Evolutionary conservation across 2,329 filamentous ascomycete genomes (phyloP).

Genomic region (Fusarium sp.): DNA sequence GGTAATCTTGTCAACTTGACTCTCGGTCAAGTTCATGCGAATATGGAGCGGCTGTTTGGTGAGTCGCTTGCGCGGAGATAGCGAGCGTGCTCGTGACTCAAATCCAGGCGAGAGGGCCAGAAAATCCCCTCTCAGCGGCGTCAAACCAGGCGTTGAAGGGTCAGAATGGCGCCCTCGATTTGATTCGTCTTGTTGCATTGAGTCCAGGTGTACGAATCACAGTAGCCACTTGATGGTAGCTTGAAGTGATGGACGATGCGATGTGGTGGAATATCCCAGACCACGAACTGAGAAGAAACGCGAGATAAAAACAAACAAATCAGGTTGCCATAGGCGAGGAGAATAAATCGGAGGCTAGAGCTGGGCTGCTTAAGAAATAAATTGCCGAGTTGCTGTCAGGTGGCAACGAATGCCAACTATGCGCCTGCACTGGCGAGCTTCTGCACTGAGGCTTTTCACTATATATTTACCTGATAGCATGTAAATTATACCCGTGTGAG

Average conservation of each 20-base stretch:
- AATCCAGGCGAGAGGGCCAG: slow-evolving; percentile 52
- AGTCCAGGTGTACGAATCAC: slow-evolving; percentile 11
- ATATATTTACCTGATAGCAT: neutral
- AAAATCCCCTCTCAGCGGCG: slow-evolving; percentile 57
- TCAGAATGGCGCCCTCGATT: slow-evolving; percentile 45
- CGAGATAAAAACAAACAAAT: neutral
- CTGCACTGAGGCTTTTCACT: too few species aligned
- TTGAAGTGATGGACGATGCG: neutral
- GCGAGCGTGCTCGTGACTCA: slow-evolving; percentile 52
- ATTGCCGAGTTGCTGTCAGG: neutral
- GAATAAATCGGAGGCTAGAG: slow-evolving; percentile 5
- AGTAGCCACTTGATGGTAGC: slow-evolving; percentile 19
- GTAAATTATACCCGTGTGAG: neutral
- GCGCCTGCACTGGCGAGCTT: neutral
- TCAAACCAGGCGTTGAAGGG: slow-evolving; percentile 44
- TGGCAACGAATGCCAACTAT: slow-evolving; percentile 16
- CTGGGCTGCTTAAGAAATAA: neutral
- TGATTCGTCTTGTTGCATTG: slow-evolving; percentile 40
- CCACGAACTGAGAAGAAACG: neutral
- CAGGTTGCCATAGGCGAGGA: neutral
- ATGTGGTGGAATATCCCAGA: neutral
- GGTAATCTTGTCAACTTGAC: slow-evolving; percentile 64
- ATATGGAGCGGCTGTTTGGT: slow-evolving; percentile 60
- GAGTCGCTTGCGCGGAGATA: slow-evolving; percentile 55
- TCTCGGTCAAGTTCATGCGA: slow-evolving; percentile 64